Evolutionary conservation across 2,329 filamentous ascomycete species (phyloP).

Genomic region (Aureobasidium pullulans): DNA sequence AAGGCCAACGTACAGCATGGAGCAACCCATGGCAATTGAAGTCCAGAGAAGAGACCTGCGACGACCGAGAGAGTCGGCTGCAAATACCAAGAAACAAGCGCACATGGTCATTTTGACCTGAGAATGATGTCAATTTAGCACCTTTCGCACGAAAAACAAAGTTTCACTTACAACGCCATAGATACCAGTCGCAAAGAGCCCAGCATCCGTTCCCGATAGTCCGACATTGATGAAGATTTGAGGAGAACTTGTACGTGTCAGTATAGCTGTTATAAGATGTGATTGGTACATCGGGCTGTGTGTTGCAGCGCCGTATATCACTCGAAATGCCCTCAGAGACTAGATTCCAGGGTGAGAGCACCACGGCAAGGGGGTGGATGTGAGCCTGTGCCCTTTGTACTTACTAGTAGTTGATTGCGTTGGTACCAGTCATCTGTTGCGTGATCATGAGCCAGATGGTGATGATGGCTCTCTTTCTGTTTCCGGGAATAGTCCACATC

Average conservation of each 20-base stretch:
- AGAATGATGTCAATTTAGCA: background rate
- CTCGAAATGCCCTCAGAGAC: no score
- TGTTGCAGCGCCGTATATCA: no score
- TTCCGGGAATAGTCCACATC: conserved; percentile 57
- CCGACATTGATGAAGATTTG: conserved; percentile 62
- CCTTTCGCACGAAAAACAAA: no score
- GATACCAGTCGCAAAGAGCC: conserved; percentile 65
- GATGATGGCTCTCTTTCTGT: conserved; percentile 56
- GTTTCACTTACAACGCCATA: conserved; percentile 51
- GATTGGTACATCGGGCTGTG: no score
- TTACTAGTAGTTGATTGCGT: conserved; percentile 10
- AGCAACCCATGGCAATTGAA: conserved; percentile 46
- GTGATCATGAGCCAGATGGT: conserved; percentile 59
- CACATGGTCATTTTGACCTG: conserved; percentile 58
- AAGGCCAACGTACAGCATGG: conserved; percentile 65
- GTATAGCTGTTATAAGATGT: conserved; percentile 49
- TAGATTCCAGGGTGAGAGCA: no score
- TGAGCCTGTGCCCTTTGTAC: conserved; percentile 50
- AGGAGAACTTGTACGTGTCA: conserved; percentile 38
- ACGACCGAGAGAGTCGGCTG: conserved; percentile 66
- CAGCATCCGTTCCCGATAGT: conserved; percentile 48
- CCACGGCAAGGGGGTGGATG: no score
- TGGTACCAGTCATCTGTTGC: conserved; percentile 63
- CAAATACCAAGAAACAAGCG: conserved; percentile 59
- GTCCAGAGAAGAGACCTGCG: conserved; percentile 44